phyloP scores from a whole-genome alignment of 1,139 yeast species.

The Yamadazyma epiphylla region DNA sequence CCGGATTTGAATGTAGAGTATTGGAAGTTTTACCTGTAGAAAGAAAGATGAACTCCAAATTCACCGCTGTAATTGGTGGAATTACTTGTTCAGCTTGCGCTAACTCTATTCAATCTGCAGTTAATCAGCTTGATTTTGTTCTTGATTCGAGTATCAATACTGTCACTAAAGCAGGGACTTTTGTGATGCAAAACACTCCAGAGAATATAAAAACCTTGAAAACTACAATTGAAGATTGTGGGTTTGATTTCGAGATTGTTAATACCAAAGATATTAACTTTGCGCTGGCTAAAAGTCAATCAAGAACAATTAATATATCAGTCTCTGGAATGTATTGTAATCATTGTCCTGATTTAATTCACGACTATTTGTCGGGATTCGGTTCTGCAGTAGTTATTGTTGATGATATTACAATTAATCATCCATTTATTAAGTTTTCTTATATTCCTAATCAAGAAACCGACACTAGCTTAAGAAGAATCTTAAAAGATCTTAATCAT shows the following conservation, averaged over 20 bases:
- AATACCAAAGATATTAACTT: slow-evolving; percentile 39
- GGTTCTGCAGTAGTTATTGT: slow-evolving; percentile 59
- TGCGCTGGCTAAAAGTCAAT: slow-evolving; percentile 39
- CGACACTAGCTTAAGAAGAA: slow-evolving; percentile 47
- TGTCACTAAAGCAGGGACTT: slow-evolving; percentile 58
- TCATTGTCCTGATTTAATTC: slow-evolving; percentile 61
- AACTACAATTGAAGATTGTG: slow-evolving; percentile 58
- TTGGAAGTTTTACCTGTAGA: slow-evolving; percentile 59
- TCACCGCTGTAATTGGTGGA: slow-evolving; percentile 65
- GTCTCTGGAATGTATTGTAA: slow-evolving; percentile 71
- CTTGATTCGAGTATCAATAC: slow-evolving; percentile 51
- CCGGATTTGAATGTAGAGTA: slow-evolving; percentile 56
- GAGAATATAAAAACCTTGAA: slow-evolving; percentile 34
- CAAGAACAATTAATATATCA: slow-evolving; percentile 54
- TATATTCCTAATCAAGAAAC: slow-evolving; percentile 55
- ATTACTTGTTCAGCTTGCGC: slow-evolving; percentile 76
- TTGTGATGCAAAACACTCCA: slow-evolving; percentile 43
- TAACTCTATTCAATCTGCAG: slow-evolving; percentile 48
- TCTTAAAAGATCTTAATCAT: slow-evolving; percentile 47
- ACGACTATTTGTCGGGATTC: slow-evolving; percentile 43
- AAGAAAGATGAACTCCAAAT: slow-evolving; percentile 43
- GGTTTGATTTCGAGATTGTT: slow-evolving; percentile 55
- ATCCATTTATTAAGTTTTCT: slow-evolving; percentile 60
- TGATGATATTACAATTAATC: slow-evolving; percentile 50
- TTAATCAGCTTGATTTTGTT: slow-evolving; percentile 50